These are phyloP conservation scores for Collybia sordida DNA, from an alignment of 768 basidiomycete genomes.

Conservation along the genomic window DNA sequence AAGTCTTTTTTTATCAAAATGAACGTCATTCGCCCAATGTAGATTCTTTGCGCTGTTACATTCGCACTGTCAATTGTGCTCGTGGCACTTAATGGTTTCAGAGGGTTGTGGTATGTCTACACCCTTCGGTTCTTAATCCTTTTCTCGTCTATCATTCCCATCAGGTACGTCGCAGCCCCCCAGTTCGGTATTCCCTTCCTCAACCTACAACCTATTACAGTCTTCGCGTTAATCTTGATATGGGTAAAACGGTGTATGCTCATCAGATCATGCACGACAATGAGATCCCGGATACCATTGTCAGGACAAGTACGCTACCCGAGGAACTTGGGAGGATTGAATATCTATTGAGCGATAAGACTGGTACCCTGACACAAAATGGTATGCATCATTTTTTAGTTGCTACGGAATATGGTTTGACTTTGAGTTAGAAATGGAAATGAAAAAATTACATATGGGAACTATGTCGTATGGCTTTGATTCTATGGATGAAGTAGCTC, in stretches of 20 bases:
- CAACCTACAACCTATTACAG: constrained; percentile 36
- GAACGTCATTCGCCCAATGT: constrained; percentile 2
- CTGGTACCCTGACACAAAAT: constrained; percentile 96
- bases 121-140: constrained; percentile 96
- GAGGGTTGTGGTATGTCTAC: constrained; percentile 95
- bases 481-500: constrained; percentile 98
- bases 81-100: constrained; percentile 94
- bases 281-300: constrained; percentile 95
- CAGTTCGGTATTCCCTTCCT: not conserved
- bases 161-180: constrained; percentile 68
- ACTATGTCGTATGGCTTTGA: constrained; percentile 97
- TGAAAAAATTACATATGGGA: constrained; percentile 98
- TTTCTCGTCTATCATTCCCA: constrained; percentile 98
- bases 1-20: not conserved
- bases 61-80: constrained; percentile 89
- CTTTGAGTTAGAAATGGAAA: constrained; percentile 84
- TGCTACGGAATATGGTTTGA: not conserved
- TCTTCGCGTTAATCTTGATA: constrained; percentile 97
- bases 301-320: constrained; percentile 94
- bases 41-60: constrained; percentile 95
- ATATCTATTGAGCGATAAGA: constrained; percentile 96
- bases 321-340: constrained; percentile 96
- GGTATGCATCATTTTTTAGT: constrained; percentile 47
- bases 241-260: constrained; percentile 99
- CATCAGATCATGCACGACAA: constrained; percentile 91